These are phyloP conservation scores for Fagus sylvatica DNA, from an alignment of 306 rosid species.

Conservation along the genomic window DNA sequence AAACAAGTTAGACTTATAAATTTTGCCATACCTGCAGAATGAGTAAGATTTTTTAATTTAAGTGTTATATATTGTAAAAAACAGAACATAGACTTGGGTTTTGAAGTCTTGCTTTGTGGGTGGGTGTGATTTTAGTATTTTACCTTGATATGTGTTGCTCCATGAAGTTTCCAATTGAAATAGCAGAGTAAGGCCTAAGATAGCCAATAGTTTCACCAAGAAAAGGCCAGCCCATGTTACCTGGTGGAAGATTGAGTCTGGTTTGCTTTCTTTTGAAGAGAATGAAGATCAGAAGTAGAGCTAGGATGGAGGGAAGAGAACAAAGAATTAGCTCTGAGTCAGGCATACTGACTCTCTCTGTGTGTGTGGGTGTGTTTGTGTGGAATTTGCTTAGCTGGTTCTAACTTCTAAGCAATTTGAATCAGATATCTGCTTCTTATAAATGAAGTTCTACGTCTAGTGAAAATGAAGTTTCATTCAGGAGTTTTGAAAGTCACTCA, in stretches of 20 bases:
- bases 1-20: slow-evolving; percentile 83
- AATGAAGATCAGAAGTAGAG: slow-evolving; percentile 54
- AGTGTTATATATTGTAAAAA: not conserved
- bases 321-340: slow-evolving; percentile 50
- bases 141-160: slow-evolving; percentile 82
- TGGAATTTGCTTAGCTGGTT: slow-evolving; percentile 13
- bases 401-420: slow-evolving; percentile 13
- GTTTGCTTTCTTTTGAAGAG: slow-evolving; percentile 58
- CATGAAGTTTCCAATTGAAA: slow-evolving; percentile 77
- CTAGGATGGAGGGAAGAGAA: slow-evolving; percentile 56
- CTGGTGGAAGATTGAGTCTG: slow-evolving; percentile 78
- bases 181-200: slow-evolving; percentile 82
- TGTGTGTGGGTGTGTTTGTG: not conserved
- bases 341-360: slow-evolving; percentile 47
- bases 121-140: not conserved
- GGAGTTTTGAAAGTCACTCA: slow-evolving; percentile 28
- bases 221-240: slow-evolving; percentile 94
- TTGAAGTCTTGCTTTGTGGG: not conserved
- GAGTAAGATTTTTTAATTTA: not conserved
- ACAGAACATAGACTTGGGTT: slow-evolving; percentile 13
- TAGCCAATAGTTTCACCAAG: slow-evolving; percentile 81
- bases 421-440: slow-evolving; percentile 10
- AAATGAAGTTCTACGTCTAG: slow-evolving; percentile 17
- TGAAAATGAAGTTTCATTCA: slow-evolving; percentile 36
- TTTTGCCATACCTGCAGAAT: slow-evolving; percentile 71